Conservation (phyloP, 768 basidiomycete species). For the Rubroboletus pulcherrimus region DNA sequence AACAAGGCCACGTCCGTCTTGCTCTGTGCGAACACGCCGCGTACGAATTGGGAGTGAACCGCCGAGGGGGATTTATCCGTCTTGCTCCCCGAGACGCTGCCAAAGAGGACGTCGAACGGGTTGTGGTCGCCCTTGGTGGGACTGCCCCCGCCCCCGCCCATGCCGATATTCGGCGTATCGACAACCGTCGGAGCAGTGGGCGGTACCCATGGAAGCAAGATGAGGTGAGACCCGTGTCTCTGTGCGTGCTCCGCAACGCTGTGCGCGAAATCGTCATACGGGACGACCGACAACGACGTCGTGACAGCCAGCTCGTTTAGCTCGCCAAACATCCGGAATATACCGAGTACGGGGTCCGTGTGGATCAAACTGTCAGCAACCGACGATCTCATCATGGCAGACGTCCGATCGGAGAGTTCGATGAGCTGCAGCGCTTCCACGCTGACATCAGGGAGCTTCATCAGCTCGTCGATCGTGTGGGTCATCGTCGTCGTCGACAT, state of each 20-base stretch:
- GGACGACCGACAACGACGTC: slow-evolving; percentile 69
- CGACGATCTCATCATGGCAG: slow-evolving; percentile 63
- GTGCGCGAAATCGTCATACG: slow-evolving; percentile 67
- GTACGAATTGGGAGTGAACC: slow-evolving; percentile 79
- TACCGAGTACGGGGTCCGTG: slow-evolving; percentile 67
- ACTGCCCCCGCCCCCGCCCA: neutral
- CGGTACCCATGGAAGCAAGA: slow-evolving; percentile 80
- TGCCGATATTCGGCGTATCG: neutral
- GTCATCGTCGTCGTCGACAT: slow-evolving; percentile 11
- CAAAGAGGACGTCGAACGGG: slow-evolving; percentile 73
- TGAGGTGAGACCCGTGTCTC: slow-evolving; percentile 59
- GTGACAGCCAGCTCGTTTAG: slow-evolving; percentile 64
- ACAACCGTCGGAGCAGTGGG: slow-evolving; percentile 24
- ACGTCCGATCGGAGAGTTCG: slow-evolving; percentile 69
- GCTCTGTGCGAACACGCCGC: slow-evolving; percentile 71
- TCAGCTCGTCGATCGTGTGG: slow-evolving; percentile 1
- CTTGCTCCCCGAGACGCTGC: slow-evolving; percentile 16
- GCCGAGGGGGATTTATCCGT: slow-evolving; percentile 44
- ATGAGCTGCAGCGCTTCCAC: slow-evolving; percentile 82
- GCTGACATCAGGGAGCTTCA: slow-evolving; percentile 32
- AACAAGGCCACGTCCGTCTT: slow-evolving; percentile 78
- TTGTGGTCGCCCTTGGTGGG: slow-evolving; percentile 34
- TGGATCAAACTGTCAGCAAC: slow-evolving; percentile 62
- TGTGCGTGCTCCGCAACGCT: slow-evolving; percentile 68
- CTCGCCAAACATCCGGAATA: slow-evolving; percentile 75